A percentile compares a stretch with the other conserved stretches of the same genome.
These are phyloP conservation scores for Trichoderma gracile DNA, from an alignment of 2,329 filamentous ascomycete genomes.

Conservation along the genomic window DNA sequence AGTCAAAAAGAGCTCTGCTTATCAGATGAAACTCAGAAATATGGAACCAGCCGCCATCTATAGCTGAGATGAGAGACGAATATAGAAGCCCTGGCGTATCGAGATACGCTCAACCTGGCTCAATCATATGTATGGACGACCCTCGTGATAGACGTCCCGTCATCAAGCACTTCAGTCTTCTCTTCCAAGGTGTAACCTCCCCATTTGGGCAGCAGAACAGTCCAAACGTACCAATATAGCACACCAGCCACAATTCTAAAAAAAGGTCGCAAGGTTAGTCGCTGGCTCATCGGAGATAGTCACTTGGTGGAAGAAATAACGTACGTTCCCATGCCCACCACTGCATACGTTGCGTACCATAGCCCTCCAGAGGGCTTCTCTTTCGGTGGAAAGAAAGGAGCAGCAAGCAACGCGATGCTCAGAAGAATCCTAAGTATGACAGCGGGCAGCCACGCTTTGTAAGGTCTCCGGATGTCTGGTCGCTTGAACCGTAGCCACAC, in stretches of 20 bases:
- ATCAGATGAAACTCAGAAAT: background rate
- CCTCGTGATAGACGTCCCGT: conserved; percentile 67
- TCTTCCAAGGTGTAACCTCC: conserved; percentile 65
- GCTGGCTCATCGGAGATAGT: background rate
- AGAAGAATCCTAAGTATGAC: conserved; percentile 57
- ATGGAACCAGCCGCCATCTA: background rate
- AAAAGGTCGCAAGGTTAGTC: background rate
- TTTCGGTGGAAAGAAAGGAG: conserved; percentile 63
- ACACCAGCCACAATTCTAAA: conserved; percentile 58
- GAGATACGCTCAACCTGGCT: background rate
- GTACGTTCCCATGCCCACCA: conserved; percentile 56
- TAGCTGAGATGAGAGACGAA: background rate
- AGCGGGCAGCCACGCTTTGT: conserved; percentile 63
- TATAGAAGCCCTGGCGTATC: background rate
- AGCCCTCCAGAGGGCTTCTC: conserved; percentile 47
- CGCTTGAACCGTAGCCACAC: conserved; percentile 60
- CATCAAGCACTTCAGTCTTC: conserved; percentile 57
- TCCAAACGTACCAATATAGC: conserved; percentile 70
- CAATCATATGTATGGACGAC: conserved; percentile 42
- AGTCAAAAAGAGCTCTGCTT: background rate
- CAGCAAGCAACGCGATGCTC: conserved; percentile 56
- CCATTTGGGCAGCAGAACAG: conserved; percentile 59
- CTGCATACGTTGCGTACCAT: conserved; percentile 56
- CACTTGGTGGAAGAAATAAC: conserved; percentile 32
- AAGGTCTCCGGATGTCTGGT: conserved; percentile 63